These are phyloP conservation scores for Boletus subparvulus DNA, from an alignment of 768 basidiomycete species.

Conservation along the genomic window DNA sequence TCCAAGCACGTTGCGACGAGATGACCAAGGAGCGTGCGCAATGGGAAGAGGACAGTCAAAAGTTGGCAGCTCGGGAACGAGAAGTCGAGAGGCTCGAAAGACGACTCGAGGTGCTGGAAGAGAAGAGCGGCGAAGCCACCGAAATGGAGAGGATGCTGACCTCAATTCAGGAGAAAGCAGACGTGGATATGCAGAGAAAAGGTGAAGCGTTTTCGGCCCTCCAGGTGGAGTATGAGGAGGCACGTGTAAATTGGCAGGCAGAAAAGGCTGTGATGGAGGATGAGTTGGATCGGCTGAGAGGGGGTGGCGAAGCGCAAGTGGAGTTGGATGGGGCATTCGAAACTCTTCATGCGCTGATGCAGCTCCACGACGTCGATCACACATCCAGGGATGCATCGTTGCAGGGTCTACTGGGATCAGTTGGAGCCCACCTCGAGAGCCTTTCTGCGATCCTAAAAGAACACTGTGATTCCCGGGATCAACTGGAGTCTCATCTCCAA, in stretches of 20 bases:
- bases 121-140: slow-evolving; percentile 40
- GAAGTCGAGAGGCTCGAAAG: slow-evolving; percentile 40
- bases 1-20: slow-evolving; percentile 47
- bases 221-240: slow-evolving; percentile 40
- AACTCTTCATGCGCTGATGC: slow-evolving; percentile 51
- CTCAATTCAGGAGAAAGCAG: slow-evolving; percentile 35
- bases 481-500: slow-evolving; percentile 55
- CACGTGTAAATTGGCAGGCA: slow-evolving; percentile 50
- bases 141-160: slow-evolving; percentile 41
- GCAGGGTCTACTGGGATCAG: slow-evolving; percentile 46
- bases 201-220: slow-evolving; percentile 40
- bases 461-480: slow-evolving; percentile 41
- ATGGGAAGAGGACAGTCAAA: slow-evolving; percentile 50
- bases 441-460: slow-evolving; percentile 45
- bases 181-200: slow-evolving; percentile 42
- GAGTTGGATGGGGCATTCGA: slow-evolving; percentile 54
- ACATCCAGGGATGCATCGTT: slow-evolving; percentile 49
- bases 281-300: slow-evolving; percentile 47
- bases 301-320: slow-evolving; percentile 38
- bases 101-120: slow-evolving; percentile 45
- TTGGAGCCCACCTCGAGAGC: slow-evolving; percentile 52
- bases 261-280: slow-evolving; percentile 50
- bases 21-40: slow-evolving; percentile 48
- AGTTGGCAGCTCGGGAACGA: slow-evolving; percentile 38
- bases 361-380: slow-evolving; percentile 56